Evolutionary conservation across 345 rosid species (phyloP), one percentile per base, ranked within the genome.

Genomic region (Populus pruinosa): DNA sequence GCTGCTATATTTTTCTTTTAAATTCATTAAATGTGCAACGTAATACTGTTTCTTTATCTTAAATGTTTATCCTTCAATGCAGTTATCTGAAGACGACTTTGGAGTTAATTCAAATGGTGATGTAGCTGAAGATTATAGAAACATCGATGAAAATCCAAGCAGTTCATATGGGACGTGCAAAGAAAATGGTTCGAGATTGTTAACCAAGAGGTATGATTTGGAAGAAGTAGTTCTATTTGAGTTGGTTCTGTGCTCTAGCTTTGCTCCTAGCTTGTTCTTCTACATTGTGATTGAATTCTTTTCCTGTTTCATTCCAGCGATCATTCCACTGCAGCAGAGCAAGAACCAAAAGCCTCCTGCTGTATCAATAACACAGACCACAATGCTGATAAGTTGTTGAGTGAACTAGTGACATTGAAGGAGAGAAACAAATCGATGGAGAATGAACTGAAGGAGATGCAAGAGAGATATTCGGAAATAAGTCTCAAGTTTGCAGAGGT

Each of bases 401-500:
- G 72, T 16, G 97, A 93, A 72, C 67, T 93, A 13, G 81, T 67
- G 68, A 68, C 68, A 18, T 79, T 88, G 55, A 89, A 80, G 83
- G 94, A 92, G 79, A 90, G 82, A 87, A 96, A 92, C 83, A 82
- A 79, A 80, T 55, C 78, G 8, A 94, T 92, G 97, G 98, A 91
- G 80, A 78, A 82, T 70, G 98, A 96, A 84, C 85, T 96, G 80
- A 94, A 89, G 85, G 98, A 96, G 64, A 94, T 90, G 93, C 91
- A 96, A 89, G 97, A 90, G 72, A 87, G 93, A 81, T 94, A 96
- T 81, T 89, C 97, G 73, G 97, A 92, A 84, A 89, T 90, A 78
- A 92, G 99, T 77, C 91, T 96, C 77, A 90, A 82, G 81, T 96
- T 92, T 81, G 99, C 98, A 74, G 95, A 89, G 82, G 99, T 94